Evolutionary conservation across 352 stramenopile genomes (phyloP), one percentile per base, ranked within the genome.

Genomic region (Phytophthora sansomeana): DNA sequence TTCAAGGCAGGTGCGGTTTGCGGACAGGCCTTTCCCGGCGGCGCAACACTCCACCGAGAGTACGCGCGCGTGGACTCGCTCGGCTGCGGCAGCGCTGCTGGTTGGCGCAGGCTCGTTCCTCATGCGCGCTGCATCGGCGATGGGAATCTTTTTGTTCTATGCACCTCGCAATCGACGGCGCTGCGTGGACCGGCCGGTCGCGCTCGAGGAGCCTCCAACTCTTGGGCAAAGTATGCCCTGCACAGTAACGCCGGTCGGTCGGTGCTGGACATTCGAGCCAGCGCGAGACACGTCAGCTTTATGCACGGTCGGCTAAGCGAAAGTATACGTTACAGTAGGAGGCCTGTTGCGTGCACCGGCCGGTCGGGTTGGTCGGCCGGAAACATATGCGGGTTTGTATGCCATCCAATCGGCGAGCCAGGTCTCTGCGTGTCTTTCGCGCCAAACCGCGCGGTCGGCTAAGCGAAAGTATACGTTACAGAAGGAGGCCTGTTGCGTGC

Each of bases 161-260:
- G n/a, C n/a, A n/a, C n/a, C n/a, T n/a, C n/a, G n/a, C n/a, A n/a
- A n/a, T n/a, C n/a, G n/a, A n/a, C n/a, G n/a, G n/a, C n/a, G n/a
- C n/a, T n/a, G n/a, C n/a, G n/a, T n/a, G n/a, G n/a, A n/a, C n/a
- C 17, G 48, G 46, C 24, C 64, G 64, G 64, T 72, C 64, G 64
- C 48, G 8, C 41, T 56, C 17, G 3, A 17, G 6, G 1, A 11
- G 2, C 0, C n/a, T 29, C 19, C 5, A 5, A 6, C 5, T 24
- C 56, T 67, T 50, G 35, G 0, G 8, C 8, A 1, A 4, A 35
- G 17, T 72, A 63, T 72, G 19, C 7, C 9, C 14, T 50, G 26
- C 24, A 3, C 49, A 35, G 14, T 33, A 11, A 1, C 21, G 8
- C 5, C 13, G 17, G 55, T 16, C 30, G 48, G 56, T 53, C 63